A percentile compares a stretch with the other conserved stretches of the same genome.
Evolutionary conservation across 305 asterid genomes (phyloP).

Genomic region (Solanum hybrid): DNA sequence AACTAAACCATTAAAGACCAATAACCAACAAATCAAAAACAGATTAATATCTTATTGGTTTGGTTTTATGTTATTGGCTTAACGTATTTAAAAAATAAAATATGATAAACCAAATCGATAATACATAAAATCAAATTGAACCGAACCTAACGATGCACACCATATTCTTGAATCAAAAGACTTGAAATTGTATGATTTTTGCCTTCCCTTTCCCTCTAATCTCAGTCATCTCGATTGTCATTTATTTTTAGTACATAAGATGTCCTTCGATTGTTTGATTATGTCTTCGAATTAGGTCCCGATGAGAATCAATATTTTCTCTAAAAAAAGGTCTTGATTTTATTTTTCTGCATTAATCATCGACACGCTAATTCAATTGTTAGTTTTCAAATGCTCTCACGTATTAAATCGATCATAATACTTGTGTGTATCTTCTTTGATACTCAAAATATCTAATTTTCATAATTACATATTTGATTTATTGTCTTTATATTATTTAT

Average conservation of each 20-base stretch:
- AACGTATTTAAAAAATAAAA: too few species aligned
- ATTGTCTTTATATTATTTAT: neutral
- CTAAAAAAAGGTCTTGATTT: neutral
- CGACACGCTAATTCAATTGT: neutral
- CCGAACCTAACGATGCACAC: too few species aligned
- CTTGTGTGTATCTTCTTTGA: neutral
- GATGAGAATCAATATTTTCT: neutral
- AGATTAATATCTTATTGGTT: neutral
- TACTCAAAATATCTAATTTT: neutral
- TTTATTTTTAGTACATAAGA: neutral
- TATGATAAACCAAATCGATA: too few species aligned
- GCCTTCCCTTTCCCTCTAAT: neutral
- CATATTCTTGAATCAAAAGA: too few species aligned
- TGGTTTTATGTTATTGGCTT: neutral
- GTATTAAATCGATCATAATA: neutral
- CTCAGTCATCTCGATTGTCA: neutral
- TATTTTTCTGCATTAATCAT: neutral
- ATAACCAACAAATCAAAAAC: neutral
- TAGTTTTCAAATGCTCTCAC: neutral
- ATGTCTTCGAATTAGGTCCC: neutral
- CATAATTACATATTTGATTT: neutral
- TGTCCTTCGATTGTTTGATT: too few species aligned
- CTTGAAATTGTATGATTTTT: neutral
- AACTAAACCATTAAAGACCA: too few species aligned
- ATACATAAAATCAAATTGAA: too few species aligned